Evolutionary conservation across 176 grass and related monocot species (phyloP), one percentile per base, ranked within the genome.

Genomic region (Oryza brachyantha): DNA sequence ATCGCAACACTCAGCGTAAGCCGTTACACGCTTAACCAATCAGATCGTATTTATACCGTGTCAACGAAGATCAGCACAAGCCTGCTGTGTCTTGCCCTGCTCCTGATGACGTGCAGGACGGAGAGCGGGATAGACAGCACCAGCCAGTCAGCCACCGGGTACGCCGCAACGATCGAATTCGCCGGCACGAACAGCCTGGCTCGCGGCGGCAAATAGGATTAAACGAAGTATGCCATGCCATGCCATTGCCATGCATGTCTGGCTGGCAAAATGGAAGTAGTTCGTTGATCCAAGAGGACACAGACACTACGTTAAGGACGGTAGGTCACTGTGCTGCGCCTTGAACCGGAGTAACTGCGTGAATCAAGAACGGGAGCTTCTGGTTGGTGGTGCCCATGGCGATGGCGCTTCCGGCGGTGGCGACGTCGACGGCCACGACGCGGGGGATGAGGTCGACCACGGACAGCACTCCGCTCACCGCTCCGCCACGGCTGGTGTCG

Each of bases 101-200:
- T 87, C 10, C 57, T 81, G 19, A 87, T 87, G 85, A 84, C 45
- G 71, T 91, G 76, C 50, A 87, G 76, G 40, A 87, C 68, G 17
- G 89, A 87, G 24, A 91, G 29, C 6, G 84, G 88, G 24, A 87
- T 72, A 10, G 84, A 91, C 21, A 91, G 28, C 38, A 87, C 76
- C 10, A 91, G n/a, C n/a, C n/a, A n/a, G n/a, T n/a, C n/a, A n/a
- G n/a, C n/a, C n/a, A n/a, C n/a, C n/a, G n/a, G 21, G 60, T 91
- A 91, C 5, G 89, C 85, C 8, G 76, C 69, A 0, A 87, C 84
- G 39, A 81, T 35, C 4, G 85, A 87, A 26, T 87, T 91, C 29
- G 72, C 88, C 55, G 77, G 74, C 70, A 91, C 88, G 21, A 91
- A 87, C n/a, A 87, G 84, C 75, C 88, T 91, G n/a, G n/a, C n/a